These are phyloP conservation scores for Fistulinella prunicolor DNA, from an alignment of 768 basidiomycete genomes.

Conservation along the genomic window DNA sequence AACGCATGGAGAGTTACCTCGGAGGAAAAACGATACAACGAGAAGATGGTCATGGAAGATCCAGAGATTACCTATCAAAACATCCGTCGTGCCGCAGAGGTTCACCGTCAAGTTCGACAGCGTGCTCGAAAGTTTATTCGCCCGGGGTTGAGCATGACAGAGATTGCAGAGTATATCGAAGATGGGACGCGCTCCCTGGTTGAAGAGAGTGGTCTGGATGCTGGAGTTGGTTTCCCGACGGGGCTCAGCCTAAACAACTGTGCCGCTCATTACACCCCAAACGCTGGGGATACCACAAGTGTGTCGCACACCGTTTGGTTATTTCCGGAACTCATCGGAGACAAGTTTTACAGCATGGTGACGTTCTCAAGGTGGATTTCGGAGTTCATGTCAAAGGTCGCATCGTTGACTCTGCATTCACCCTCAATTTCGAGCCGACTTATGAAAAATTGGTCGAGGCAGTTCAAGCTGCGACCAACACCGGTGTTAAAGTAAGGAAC, in stretches of 20 bases:
- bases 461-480: conserved; percentile 91
- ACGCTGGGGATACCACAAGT: conserved; percentile 87
- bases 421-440: conserved; percentile 81
- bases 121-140: conserved; percentile 80
- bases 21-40: conserved; percentile 85
- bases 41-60: conserved; percentile 74
- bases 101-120: conserved; percentile 87
- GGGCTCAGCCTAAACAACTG: conserved; percentile 92
- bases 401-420: conserved; percentile 95
- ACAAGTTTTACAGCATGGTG: conserved; percentile 74
- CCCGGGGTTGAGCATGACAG: conserved; percentile 92
- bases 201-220: conserved; percentile 82
- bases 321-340: conserved; percentile 7
- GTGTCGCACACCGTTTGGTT: conserved; percentile 24
- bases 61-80: conserved; percentile 82
- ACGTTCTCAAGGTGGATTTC: conserved; percentile 95
- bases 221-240: conserved; percentile 94
- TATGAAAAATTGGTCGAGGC: conserved; percentile 89
- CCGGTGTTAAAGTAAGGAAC: conserved; percentile 74
- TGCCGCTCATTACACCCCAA: conserved; percentile 96
- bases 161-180: conserved; percentile 93
- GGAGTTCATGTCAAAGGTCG: conserved; percentile 97
- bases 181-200: conserved; percentile 87
- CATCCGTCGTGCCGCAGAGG: conserved; percentile 92
- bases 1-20: conserved; percentile 87